These are phyloP conservation scores for Dalbergia oliveri DNA, from an alignment of 306 rosid species.

Conservation along the genomic window DNA sequence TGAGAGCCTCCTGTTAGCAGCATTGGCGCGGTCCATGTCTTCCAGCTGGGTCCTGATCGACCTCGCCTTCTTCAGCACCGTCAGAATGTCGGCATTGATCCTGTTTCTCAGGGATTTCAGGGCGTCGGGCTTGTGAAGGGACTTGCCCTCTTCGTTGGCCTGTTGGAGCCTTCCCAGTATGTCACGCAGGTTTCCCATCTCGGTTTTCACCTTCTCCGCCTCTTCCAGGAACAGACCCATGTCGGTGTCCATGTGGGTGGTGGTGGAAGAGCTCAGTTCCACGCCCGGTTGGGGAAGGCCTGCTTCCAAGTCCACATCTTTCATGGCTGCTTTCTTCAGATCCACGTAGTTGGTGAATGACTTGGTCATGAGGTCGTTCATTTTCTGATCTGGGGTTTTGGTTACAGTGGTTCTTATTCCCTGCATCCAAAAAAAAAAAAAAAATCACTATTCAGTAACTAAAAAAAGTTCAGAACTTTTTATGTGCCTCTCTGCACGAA, in stretches of 20 bases:
- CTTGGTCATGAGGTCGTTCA: conserved; percentile 91
- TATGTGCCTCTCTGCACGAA: too few relatives aligned
- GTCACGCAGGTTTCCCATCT: conserved; percentile 63
- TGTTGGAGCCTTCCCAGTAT: conserved; percentile 62
- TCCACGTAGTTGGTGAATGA: conserved; percentile 89
- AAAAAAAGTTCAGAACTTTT: not conserved
- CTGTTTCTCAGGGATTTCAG: conserved; percentile 58
- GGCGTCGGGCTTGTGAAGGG: conserved; percentile 72
- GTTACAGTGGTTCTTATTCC: not conserved
- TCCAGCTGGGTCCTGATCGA: conserved; percentile 64
- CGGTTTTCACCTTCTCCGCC: conserved; percentile 81
- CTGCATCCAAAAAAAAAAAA: conserved; percentile 20
- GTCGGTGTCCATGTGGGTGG: conserved; percentile 55
- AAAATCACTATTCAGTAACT: not conserved
- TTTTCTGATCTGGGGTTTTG: conserved; percentile 26
- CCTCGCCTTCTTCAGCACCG: conserved; percentile 68
- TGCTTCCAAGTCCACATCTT: conserved; percentile 77
- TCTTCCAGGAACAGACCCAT: conserved; percentile 76
- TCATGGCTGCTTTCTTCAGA: conserved; percentile 81
- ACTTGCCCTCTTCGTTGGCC: conserved; percentile 76
- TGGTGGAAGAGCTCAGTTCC: conserved; percentile 58
- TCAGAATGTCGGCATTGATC: conserved; percentile 66
- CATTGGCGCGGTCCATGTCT: conserved; percentile 85
- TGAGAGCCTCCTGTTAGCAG: conserved; percentile 66
- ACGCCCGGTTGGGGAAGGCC: conserved; percentile 46